Evolutionary conservation across 1,284 basidiomycete genomes (phyloP), one percentile per base, ranked within the genome.

Genomic region (Melampsora larici-populina): DNA sequence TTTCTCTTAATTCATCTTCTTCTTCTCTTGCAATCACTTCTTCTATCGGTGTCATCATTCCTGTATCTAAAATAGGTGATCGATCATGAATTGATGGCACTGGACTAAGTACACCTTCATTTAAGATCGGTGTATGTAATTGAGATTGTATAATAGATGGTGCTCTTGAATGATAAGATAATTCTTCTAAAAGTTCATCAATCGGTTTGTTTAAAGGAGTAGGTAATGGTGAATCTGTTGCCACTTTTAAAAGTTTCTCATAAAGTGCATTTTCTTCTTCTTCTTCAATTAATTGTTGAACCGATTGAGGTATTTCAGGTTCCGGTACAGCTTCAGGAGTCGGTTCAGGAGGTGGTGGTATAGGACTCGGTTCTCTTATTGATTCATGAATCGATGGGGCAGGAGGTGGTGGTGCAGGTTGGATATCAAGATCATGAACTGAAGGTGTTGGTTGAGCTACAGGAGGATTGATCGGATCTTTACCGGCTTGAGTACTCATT

Each of bases 201-300:
- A 36, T 36, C 36, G 36, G 36, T 4, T 36, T 3, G 9, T 3
- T 36, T 9, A 24, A 17, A 26, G 71, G 71, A 40, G 24, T 49
- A 4, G 63, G 60, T 31, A 63, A 26, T 26, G 31, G 26, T 21
- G 71, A 49, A 9, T 62, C 51, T 29, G 46, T 18, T 36, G 26
- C 63, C 26, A 74, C 63, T 46, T 58, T 65, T n/a, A 74, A 48
- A 26, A 74, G 71, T 2, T 62, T 74, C 65, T 74, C 46, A 43
- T 46, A 63, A 24, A 48, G 48, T 11, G 64, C 62, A 65, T 74
- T 48, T 62, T 66, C 63, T 55, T 74, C 62, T n/a, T 62, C 36
- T 51, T 36, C 36, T 36, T 36, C 36, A 36, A 36, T 36, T 36
- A 4, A 9, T 72, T 48, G 33, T 64, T 63, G 15, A 63, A 49